Percentiles rank a stretch among this genome's conserved stretches.
phyloP scores from a whole-genome alignment of 305 asterid genomes.

The Rubia peregrina region DNA sequence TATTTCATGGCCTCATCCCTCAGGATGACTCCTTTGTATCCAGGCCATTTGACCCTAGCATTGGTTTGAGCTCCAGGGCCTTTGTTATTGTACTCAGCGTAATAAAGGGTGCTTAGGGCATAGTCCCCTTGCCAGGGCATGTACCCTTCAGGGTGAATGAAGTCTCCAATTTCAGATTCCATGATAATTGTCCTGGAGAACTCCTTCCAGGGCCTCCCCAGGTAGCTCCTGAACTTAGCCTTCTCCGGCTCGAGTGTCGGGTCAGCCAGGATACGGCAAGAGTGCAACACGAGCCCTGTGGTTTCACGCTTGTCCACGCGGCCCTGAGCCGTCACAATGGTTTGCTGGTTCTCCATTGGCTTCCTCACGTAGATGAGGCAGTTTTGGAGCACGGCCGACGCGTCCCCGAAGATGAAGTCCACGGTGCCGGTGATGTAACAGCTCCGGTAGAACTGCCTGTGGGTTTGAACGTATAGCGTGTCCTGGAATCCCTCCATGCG shows the following conservation, averaged over 20 bases:
- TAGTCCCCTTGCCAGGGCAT: conserved; percentile 46
- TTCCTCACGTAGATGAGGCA: conserved; percentile 58
- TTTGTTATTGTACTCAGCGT: conserved; percentile 52
- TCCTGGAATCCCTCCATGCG: conserved; percentile 75
- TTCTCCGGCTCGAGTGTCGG: conserved; percentile 41
- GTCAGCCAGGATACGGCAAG: conserved; percentile 48
- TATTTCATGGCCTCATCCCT: conserved; percentile 46
- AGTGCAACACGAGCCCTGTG: conserved; percentile 67
- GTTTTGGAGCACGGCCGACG: conserved; percentile 67
- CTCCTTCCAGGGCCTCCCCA: conserved; percentile 74
- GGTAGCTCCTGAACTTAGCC: conserved; percentile 46
- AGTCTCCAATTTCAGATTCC: conserved; percentile 63
- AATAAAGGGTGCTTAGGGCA: conserved; percentile 46
- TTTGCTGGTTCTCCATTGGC: conserved; percentile 55
- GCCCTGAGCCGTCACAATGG: conserved; percentile 64
- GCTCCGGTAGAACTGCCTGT: conserved; percentile 66
- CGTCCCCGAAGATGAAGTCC: conserved; percentile 79
- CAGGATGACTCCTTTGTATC: conserved; percentile 28
- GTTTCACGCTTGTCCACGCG: conserved; percentile 48
- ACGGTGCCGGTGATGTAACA: conserved; percentile 73
- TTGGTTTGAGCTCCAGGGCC: conserved; percentile 47
- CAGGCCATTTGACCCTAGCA: conserved; percentile 56
- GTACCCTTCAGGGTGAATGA: conserved; percentile 61
- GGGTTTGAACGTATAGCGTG: conserved; percentile 52
- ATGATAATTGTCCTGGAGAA: conserved; percentile 58